Evolutionary conservation across 139 green algal genomes (phyloP).

Genomic region (Picochlorum sp.): DNA sequence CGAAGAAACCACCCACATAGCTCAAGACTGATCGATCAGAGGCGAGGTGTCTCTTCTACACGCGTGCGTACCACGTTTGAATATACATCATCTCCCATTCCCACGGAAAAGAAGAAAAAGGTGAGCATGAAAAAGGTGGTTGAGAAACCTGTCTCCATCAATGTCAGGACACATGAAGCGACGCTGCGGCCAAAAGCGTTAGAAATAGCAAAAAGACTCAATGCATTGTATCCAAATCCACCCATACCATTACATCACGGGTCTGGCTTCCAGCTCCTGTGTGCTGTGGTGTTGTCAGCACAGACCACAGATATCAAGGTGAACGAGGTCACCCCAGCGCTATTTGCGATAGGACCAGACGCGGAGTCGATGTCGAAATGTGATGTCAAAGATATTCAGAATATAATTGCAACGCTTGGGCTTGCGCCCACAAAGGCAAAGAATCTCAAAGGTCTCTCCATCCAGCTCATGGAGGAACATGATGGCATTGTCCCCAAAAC

Average conservation of each 20-base stretch:
- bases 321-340: constrained; percentile 55
- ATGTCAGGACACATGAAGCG: constrained; percentile 6
- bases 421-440: constrained; percentile 78
- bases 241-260: constrained; percentile 61
- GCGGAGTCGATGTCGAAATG: constrained; percentile 43
- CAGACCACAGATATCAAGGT: constrained; percentile 73
- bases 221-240: constrained; percentile 55
- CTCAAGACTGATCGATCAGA: too few relatives aligned
- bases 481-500: constrained; percentile 53
- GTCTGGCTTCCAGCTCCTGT: constrained; percentile 69
- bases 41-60: too few relatives aligned
- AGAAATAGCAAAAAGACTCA: constrained; percentile 48
- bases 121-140: constrained; percentile 4
- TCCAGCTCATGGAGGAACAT: constrained; percentile 61
- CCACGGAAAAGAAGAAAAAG: neutral
- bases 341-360: constrained; percentile 51
- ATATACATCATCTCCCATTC: too few relatives aligned
- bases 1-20: too few relatives aligned
- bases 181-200: constrained; percentile 36
- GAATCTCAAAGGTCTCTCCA: constrained; percentile 44
- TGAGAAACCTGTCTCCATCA: constrained; percentile 1
- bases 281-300: constrained; percentile 70
- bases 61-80: too few relatives aligned
- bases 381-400: constrained; percentile 32
- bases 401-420: constrained; percentile 62